Evolutionary conservation across 306 rosid species (phyloP).

Genomic region (Begonia fuchsioides): DNA sequence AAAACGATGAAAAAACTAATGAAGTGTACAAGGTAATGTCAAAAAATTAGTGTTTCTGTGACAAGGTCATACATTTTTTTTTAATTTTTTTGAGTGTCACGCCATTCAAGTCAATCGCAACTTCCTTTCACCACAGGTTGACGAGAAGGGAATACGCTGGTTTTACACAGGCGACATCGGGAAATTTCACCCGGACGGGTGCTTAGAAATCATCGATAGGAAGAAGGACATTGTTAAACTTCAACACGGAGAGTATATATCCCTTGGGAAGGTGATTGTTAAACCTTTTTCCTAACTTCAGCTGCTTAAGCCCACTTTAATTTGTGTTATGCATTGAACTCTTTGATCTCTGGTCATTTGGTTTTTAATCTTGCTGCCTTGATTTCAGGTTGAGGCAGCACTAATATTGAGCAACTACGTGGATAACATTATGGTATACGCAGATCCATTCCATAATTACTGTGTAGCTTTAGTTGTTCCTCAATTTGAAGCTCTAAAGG

Average conservation of each 20-base stretch:
- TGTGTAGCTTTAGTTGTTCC: conserved; percentile 72
- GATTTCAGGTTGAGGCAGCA: conserved; percentile 73
- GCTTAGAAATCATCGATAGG: conserved; percentile 86
- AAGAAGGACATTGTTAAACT: conserved; percentile 93
- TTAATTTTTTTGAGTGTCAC: too few relatives aligned
- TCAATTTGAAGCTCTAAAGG: conserved; percentile 33
- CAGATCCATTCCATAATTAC: conserved; percentile 66
- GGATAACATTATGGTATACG: conserved; percentile 62
- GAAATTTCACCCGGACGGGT: conserved; percentile 72
- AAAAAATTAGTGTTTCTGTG: background rate
- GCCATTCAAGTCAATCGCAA: too few relatives aligned
- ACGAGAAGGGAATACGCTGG: conserved; percentile 78
- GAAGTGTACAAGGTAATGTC: conserved; percentile 69
- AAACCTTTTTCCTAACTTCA: conserved; percentile 5
- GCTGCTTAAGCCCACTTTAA: background rate
- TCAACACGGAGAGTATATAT: conserved; percentile 90
- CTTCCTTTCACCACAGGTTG: conserved; percentile 30
- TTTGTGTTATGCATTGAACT: background rate
- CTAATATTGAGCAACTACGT: conserved; percentile 41
- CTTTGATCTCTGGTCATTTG: conserved; percentile 9
- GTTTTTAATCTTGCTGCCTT: conserved; percentile 5
- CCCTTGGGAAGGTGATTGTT: conserved; percentile 71
- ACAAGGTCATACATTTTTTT: background rate
- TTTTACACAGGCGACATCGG: conserved; percentile 81
- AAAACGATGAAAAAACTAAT: conserved; percentile 61